Percentiles rank a stretch among this genome's conserved stretches.
These are phyloP conservation scores for Tephrocybe rancida DNA, from an alignment of 768 basidiomycete genomes.

Conservation along the genomic window DNA sequence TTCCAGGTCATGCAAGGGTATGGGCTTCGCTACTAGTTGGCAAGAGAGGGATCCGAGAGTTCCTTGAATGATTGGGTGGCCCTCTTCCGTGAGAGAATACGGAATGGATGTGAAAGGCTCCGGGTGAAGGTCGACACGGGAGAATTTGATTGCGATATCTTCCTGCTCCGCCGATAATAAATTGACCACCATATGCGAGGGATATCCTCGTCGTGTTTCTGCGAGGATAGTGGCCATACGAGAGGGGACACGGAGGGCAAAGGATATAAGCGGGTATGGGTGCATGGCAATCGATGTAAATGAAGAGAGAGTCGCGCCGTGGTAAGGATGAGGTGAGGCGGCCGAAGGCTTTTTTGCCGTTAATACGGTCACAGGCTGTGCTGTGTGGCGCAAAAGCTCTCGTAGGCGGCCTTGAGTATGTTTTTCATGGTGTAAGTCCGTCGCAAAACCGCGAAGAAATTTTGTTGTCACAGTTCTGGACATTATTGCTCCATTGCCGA, in stretches of 20 bases:
- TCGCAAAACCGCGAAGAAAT: slow-evolving; percentile 16
- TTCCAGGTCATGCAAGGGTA: slow-evolving; percentile 62
- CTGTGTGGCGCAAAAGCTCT: slow-evolving; percentile 68
- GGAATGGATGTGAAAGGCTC: slow-evolving; percentile 49
- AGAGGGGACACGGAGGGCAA: slow-evolving; percentile 88
- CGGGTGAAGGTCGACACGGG: slow-evolving; percentile 69
- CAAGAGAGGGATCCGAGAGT: slow-evolving; percentile 77
- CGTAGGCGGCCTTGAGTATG: slow-evolving; percentile 39
- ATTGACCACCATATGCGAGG: slow-evolving; percentile 74
- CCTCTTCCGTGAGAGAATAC: slow-evolving; percentile 41
- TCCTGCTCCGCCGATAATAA: slow-evolving; percentile 74
- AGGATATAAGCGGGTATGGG: slow-evolving; percentile 85
- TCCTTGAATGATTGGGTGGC: slow-evolving; percentile 59
- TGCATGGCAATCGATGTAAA: slow-evolving; percentile 92
- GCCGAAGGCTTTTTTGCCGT: slow-evolving; percentile 63
- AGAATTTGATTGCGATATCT: slow-evolving; percentile 65
- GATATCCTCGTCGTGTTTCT: slow-evolving; percentile 18
- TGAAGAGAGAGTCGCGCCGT: slow-evolving; percentile 93
- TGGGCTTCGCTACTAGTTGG: slow-evolving; percentile 56
- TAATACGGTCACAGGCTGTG: slow-evolving; percentile 86
- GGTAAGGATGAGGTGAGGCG: slow-evolving; percentile 41
- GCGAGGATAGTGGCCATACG: slow-evolving; percentile 74
- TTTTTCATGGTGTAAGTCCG: slow-evolving; percentile 10
- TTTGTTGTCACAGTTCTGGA: slow-evolving; percentile 13
- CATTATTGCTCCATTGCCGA: too few relatives aligned